Percentiles rank a stretch among this genome's conserved stretches.
phyloP scores from a whole-genome alignment of 108 stramenopile genomes.

The Pseudonitzschia pungens region DNA sequence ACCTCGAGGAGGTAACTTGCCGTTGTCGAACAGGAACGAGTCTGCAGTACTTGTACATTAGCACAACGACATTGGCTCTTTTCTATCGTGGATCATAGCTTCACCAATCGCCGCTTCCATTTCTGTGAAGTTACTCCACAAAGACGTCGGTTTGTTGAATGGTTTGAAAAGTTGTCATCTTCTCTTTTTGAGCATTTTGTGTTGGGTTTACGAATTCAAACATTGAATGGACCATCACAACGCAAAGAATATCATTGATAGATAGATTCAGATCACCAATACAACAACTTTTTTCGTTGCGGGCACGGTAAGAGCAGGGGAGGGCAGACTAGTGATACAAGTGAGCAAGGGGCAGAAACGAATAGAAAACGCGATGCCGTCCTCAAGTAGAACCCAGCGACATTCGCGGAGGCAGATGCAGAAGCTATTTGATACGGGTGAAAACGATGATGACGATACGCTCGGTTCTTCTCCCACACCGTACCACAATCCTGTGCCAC shows the following conservation, averaged over 20 bases:
- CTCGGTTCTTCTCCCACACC: constrained; percentile 9
- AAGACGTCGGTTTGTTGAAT: too few relatives aligned
- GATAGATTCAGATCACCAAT: background rate
- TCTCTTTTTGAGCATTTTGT: too few relatives aligned
- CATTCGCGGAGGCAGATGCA: constrained; percentile 7
- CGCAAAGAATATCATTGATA: background rate
- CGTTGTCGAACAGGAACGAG: too few relatives aligned
- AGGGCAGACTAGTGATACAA: background rate
- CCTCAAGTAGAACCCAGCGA: constrained; percentile 4
- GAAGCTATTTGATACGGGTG: background rate
- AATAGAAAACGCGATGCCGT: constrained; percentile 3
- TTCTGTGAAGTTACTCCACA: too few relatives aligned
- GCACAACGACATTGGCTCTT: too few relatives aligned
- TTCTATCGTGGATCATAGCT: too few relatives aligned
- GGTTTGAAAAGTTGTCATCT: too few relatives aligned
- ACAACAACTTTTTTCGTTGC: background rate
- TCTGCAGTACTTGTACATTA: too few relatives aligned
- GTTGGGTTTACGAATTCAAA: too few relatives aligned
- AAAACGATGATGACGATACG: background rate
- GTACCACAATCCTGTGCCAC: constrained; percentile 17
- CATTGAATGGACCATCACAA: too few relatives aligned
- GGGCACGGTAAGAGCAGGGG: background rate
- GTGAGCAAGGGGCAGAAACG: background rate
- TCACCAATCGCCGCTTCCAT: too few relatives aligned
- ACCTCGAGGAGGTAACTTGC: too few relatives aligned